These are phyloP conservation scores for Boletus sensibilis DNA, from an alignment of 768 basidiomycete genomes.

Conservation along the genomic window DNA sequence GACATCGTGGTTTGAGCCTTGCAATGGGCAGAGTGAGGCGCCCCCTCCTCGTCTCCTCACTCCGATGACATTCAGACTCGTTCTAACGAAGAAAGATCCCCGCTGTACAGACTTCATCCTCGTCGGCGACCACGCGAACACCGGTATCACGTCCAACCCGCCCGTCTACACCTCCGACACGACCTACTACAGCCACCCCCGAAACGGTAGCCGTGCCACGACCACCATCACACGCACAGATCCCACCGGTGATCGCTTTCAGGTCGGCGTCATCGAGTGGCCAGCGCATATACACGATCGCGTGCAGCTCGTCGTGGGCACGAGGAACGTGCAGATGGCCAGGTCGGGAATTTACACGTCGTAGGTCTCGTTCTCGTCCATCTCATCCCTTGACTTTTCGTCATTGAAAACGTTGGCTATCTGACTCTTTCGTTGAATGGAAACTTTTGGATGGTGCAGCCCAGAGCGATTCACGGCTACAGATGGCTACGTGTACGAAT, in stretches of 20 bases:
- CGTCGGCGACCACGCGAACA: neutral
- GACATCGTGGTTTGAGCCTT: neutral
- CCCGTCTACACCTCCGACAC: constrained; percentile 23
- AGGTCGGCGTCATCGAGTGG: constrained; percentile 34
- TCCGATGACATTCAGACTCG: constrained; percentile 22
- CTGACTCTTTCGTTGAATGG: neutral
- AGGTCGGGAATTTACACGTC: constrained; percentile 24
- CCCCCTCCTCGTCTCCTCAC: no score
- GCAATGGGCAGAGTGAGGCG: neutral
- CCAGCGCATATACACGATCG: constrained; percentile 6
- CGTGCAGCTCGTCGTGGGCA: constrained; percentile 24
- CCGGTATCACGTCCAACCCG: neutral
- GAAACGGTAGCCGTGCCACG: constrained; percentile 14
- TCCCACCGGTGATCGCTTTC: constrained; percentile 18
- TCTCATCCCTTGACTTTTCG: neutral
- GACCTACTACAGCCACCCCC: neutral
- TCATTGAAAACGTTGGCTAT: neutral
- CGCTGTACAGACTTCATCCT: constrained; percentile 26
- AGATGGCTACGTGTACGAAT: constrained; percentile 27
- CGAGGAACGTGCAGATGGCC: constrained; percentile 25
- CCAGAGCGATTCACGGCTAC: constrained; percentile 27
- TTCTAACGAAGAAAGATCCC: constrained; percentile 26
- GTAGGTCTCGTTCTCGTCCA: constrained; percentile 7
- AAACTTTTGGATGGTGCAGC: constrained; percentile 2
- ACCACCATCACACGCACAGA: constrained; percentile 28